These are phyloP conservation scores for Nymphaea thermarum DNA, from an alignment of 164 flowering plant genomes.

Conservation along the genomic window DNA sequence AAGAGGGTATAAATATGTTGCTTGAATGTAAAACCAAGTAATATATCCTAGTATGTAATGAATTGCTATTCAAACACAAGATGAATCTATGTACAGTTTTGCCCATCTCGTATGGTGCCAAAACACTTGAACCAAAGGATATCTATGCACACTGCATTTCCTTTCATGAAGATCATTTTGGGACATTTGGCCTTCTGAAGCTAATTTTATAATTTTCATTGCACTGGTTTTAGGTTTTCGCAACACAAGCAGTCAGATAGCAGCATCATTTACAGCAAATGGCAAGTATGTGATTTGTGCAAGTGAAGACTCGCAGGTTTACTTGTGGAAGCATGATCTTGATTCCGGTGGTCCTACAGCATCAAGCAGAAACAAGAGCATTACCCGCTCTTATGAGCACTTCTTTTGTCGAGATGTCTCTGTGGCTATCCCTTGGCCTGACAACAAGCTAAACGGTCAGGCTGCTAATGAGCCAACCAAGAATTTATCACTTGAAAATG, in stretches of 20 bases:
- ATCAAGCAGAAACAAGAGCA: slow-evolving; percentile 64
- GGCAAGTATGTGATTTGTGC: slow-evolving; percentile 87
- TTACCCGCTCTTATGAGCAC: slow-evolving; percentile 74
- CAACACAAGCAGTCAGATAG: slow-evolving; percentile 85
- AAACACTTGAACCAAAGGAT: too few relatives aligned
- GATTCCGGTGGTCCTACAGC: slow-evolving; percentile 26
- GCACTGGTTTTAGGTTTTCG: slow-evolving; percentile 55
- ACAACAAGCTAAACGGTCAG: slow-evolving; percentile 8
- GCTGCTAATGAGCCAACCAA: neutral
- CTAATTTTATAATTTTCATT: neutral
- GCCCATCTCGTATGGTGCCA: too few relatives aligned
- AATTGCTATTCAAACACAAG: too few relatives aligned
- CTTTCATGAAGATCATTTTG: too few relatives aligned
- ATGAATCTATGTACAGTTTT: too few relatives aligned
- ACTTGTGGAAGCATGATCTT: slow-evolving; percentile 79
- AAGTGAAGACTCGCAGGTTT: slow-evolving; percentile 92
- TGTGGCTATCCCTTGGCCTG: slow-evolving; percentile 96
- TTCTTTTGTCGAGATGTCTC: slow-evolving; percentile 89
- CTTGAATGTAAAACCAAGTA: too few relatives aligned
- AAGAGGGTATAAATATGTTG: too few relatives aligned
- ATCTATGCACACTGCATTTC: too few relatives aligned
- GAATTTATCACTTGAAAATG: slow-evolving; percentile 19
- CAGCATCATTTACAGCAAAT: slow-evolving; percentile 70
- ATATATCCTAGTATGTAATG: too few relatives aligned
- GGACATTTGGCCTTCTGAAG: neutral